These are phyloP conservation scores for Zopfia rhizophila DNA, from an alignment of 2,329 filamentous ascomycete genomes.

Conservation along the genomic window DNA sequence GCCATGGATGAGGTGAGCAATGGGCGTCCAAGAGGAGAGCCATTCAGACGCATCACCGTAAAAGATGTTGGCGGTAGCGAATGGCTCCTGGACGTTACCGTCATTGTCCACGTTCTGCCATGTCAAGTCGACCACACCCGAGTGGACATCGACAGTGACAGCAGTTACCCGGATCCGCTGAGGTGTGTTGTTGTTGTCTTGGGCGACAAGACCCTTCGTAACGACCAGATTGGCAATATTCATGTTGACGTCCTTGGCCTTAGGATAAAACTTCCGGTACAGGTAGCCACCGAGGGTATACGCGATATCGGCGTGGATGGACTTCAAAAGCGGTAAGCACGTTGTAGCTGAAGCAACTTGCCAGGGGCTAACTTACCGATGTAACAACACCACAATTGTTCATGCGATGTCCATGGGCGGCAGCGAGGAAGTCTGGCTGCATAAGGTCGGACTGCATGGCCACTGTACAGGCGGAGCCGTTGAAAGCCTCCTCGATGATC, in stretches of 20 bases:
- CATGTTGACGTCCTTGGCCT: conserved; percentile 37
- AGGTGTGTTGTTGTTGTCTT: conserved; percentile 8
- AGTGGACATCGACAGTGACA: neutral
- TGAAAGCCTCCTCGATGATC: conserved; percentile 47
- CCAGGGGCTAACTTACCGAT: conserved; percentile 56
- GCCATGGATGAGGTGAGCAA: conserved; percentile 40
- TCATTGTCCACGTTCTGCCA: conserved; percentile 35
- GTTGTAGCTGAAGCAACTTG: conserved; percentile 13
- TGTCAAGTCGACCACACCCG: conserved; percentile 5
- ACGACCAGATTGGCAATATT: conserved; percentile 55
- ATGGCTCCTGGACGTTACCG: conserved; percentile 35
- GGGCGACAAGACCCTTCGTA: conserved; percentile 29
- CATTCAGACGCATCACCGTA: conserved; percentile 32
- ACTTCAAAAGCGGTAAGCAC: conserved; percentile 6
- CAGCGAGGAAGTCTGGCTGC: conserved; percentile 51
- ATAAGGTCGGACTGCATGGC: conserved; percentile 53
- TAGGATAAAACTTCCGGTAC: conserved; percentile 19
- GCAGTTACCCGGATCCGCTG: conserved; percentile 10
- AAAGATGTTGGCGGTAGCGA: conserved; percentile 17
- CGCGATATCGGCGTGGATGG: conserved; percentile 47
- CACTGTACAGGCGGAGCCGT: conserved; percentile 33
- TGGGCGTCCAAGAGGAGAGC: conserved; percentile 39
- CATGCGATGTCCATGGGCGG: conserved; percentile 57
- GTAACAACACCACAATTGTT: conserved; percentile 56
- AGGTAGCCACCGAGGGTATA: conserved; percentile 42